A percentile compares a stretch with the other conserved stretches of the same genome.
These are phyloP conservation scores for Talaromyces proteolyticus DNA, from an alignment of 495 filamentous ascomycete species.

Conservation along the genomic window DNA sequence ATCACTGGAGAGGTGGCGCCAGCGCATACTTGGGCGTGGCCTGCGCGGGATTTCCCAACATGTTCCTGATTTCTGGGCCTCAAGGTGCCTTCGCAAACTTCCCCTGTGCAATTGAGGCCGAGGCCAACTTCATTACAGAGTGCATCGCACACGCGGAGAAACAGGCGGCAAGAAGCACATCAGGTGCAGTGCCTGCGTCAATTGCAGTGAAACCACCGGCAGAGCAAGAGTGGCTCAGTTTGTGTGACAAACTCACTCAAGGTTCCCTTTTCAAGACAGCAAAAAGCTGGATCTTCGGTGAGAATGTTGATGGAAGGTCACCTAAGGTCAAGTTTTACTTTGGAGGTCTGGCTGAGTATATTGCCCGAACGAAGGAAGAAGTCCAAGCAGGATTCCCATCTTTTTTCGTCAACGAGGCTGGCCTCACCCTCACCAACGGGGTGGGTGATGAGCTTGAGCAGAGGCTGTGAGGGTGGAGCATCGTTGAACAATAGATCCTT, in stretches of 20 bases:
- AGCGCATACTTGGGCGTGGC: not conserved
- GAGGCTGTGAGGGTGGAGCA: too few species aligned
- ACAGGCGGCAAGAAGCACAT: conserved; percentile 21
- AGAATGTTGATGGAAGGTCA: too few species aligned
- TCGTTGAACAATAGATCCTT: too few species aligned
- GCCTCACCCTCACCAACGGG: too few species aligned
- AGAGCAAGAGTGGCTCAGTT: conserved; percentile 35
- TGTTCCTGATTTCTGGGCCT: not conserved
- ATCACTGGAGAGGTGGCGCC: not conserved
- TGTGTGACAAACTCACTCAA: conserved; percentile 24
- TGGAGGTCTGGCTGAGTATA: too few species aligned
- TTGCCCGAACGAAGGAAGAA: too few species aligned
- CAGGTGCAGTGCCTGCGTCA: too few species aligned
- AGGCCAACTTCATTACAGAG: conserved; percentile 3
- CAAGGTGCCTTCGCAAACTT: not conserved
- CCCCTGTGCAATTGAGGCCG: not conserved
- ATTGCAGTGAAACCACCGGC: conserved; percentile 9
- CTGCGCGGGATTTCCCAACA: not conserved
- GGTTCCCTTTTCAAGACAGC: conserved; percentile 35
- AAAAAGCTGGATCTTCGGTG: conserved; percentile 17
- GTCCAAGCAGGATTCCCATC: too few species aligned
- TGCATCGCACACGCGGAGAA: conserved; percentile 19
- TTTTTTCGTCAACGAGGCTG: too few species aligned
- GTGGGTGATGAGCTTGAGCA: too few species aligned
- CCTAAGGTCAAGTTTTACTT: too few species aligned